Base-by-base conservation (phyloP, 1,284 basidiomycete genomes). In the Cronartium ribicola region DNA sequence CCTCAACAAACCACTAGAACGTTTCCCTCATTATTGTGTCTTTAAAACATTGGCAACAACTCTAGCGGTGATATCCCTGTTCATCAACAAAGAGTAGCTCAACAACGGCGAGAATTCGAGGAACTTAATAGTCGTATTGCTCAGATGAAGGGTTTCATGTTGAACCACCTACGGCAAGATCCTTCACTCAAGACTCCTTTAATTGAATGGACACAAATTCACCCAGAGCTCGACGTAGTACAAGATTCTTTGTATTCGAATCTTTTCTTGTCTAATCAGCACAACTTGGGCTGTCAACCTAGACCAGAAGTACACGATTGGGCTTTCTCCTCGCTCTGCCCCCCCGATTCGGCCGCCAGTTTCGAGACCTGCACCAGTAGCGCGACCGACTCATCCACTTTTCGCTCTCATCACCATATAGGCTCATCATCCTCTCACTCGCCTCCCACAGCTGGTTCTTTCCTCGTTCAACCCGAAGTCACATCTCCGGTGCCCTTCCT, bases 21-120 rank as follows among this genome's bases (percentile, higher is more conserved):
- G n/a, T 22, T 41, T 59, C 41, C 41, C 43, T 14, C 39, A 39
- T 55, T 55, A 17, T 44, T 17, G 46, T 60, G 36, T 70, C 37
- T 63, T 14, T 39, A 59, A n/a, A 13, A 59, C 48, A 8, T 55
- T 29, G 29, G 29, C 29, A 29, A 1, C 29, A 29, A 1, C 29
- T 29, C 57, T 29, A 74, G 71, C 67, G 71, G 71, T 57, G 66
- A 74, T 36, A 67, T 74, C n/a, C 71, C 71, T 20, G 44, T 46
- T 51, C 46, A 66, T 13, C 71, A 67, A 51, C 59, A 46, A 43
- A 46, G 60, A 40, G 57, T 60, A 36, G 71, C 71, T 44, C 46
- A 61, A 37, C 71, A 74, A 36, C 51, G 71, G 17, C 64, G 65
- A 51, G 55, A 74, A 67, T 46, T 67, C 39, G 71, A 67, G 39